A percentile compares a stretch with the other conserved stretches of the same genome.
Evolutionary conservation across 1,284 basidiomycete genomes (phyloP).

Genomic region (Dichomitus squalens): DNA sequence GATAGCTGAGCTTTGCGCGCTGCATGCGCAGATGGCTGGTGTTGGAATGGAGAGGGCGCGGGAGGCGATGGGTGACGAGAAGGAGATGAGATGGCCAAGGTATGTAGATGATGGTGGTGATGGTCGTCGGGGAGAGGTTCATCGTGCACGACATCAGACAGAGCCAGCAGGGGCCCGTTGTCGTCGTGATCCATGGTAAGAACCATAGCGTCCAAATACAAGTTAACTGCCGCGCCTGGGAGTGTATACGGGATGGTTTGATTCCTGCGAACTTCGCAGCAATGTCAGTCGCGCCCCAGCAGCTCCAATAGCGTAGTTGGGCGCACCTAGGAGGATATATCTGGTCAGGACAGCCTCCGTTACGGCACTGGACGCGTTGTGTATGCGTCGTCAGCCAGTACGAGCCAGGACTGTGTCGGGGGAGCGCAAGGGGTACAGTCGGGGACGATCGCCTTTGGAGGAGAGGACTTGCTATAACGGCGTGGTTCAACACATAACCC

Average conservation of each 20-base stretch:
- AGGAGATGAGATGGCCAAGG: slow-evolving; percentile 20
- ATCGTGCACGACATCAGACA: slow-evolving; percentile 80
- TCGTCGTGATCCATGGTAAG: slow-evolving; percentile 55
- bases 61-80: slow-evolving; percentile 26
- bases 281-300: slow-evolving; percentile 15
- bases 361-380: background rate
- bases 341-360: background rate
- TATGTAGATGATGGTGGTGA: slow-evolving; percentile 39
- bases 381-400: background rate
- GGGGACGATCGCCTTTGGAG: slow-evolving; percentile 14
- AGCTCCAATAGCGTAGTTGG: background rate
- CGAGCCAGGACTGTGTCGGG: background rate
- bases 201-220: background rate
- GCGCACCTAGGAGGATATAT: slow-evolving; percentile 3
- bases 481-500: slow-evolving; percentile 24
- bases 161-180: slow-evolving; percentile 58
- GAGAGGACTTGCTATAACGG: slow-evolving; percentile 23
- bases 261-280: background rate
- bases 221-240: slow-evolving; percentile 4
- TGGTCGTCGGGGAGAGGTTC: slow-evolving; percentile 49
- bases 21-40: slow-evolving; percentile 17
- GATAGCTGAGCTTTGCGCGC: slow-evolving; percentile 7
- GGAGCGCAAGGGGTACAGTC: slow-evolving; percentile 1
- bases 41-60: slow-evolving; percentile 39
- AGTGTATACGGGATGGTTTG: slow-evolving; percentile 6